Conservation (phyloP, 179 eudicot genomes). For the Silene coronaria region DNA sequence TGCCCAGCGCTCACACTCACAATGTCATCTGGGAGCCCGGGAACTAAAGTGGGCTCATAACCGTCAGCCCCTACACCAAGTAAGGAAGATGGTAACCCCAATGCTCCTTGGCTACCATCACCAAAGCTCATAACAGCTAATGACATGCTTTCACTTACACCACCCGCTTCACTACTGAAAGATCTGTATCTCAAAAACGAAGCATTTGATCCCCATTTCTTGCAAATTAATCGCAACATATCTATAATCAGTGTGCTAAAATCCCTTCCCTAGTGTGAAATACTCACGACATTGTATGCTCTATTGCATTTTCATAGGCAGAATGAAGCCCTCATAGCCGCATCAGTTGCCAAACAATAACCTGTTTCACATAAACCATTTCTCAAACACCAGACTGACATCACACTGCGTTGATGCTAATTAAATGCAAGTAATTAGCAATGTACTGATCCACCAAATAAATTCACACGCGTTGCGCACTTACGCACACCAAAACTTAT, state of each 20-base stretch:
- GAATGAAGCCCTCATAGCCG: neutral
- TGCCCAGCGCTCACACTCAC: conserved; percentile 69
- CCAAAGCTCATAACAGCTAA: conserved; percentile 81
- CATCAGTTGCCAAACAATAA: neutral
- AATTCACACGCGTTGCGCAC: too few species aligned
- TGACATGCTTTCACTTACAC: conserved; percentile 24
- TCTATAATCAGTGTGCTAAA: conserved; percentile 10
- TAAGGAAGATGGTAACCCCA: conserved; percentile 60
- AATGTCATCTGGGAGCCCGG: conserved; percentile 66
- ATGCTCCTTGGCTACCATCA: conserved; percentile 83
- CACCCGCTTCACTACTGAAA: conserved; percentile 20
- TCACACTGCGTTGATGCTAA: neutral
- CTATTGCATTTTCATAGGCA: neutral
- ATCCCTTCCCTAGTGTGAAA: conserved; percentile 4
- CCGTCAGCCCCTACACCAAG: conserved; percentile 63
- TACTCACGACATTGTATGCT: conserved; percentile 4
- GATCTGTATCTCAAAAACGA: conserved; percentile 20
- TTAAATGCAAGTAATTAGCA: neutral
- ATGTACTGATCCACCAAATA: neutral
- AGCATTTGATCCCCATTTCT: conserved; percentile 9
- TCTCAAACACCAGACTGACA: neutral
- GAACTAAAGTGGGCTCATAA: conserved; percentile 71
- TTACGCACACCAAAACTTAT: too few species aligned
- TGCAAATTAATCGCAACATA: conserved; percentile 25
- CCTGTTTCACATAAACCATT: conserved; percentile 3